A percentile compares a stretch with the other conserved stretches of the same genome.
Conservation (phyloP, 768 basidiomycete genomes). For the Mycena amicta region DNA sequence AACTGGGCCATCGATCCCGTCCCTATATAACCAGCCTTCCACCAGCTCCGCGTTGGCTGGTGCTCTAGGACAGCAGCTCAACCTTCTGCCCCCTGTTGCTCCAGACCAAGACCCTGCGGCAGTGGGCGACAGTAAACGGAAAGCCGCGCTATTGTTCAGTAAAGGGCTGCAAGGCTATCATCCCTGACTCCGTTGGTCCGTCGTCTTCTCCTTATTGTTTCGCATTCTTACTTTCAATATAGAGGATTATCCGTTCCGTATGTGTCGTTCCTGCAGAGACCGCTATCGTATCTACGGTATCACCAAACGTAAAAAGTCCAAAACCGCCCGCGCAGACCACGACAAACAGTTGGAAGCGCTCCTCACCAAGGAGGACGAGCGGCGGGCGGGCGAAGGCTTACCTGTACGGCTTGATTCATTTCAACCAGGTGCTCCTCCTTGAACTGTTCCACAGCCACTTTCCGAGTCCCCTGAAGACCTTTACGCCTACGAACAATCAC, state of each 20-base stretch:
- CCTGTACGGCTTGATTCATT: slow-evolving; percentile 39
- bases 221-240: slow-evolving; percentile 3
- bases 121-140: background rate
- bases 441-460: no score
- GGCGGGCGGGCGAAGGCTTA: slow-evolving; percentile 37
- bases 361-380: slow-evolving; percentile 41
- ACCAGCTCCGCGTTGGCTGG: slow-evolving; percentile 49
- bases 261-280: slow-evolving; percentile 50
- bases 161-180: slow-evolving; percentile 53
- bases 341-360: slow-evolving; percentile 42
- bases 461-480: slow-evolving; percentile 37
- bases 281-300: slow-evolving; percentile 55
- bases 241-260: slow-evolving; percentile 41
- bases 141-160: slow-evolving; percentile 50
- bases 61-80: slow-evolving; percentile 37
- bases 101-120: no score
- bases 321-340: slow-evolving; percentile 44
- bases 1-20: slow-evolving; percentile 6
- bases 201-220: slow-evolving; percentile 29
- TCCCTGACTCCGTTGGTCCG: slow-evolving; percentile 36
- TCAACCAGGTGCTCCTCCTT: background rate
- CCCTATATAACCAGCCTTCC: slow-evolving; percentile 35
- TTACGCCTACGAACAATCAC: slow-evolving; percentile 37
- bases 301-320: slow-evolving; percentile 59
- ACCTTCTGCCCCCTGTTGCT: no score